phyloP scores from a whole-genome alignment of 306 rosid genomes.

The Dryas octopetala region DNA sequence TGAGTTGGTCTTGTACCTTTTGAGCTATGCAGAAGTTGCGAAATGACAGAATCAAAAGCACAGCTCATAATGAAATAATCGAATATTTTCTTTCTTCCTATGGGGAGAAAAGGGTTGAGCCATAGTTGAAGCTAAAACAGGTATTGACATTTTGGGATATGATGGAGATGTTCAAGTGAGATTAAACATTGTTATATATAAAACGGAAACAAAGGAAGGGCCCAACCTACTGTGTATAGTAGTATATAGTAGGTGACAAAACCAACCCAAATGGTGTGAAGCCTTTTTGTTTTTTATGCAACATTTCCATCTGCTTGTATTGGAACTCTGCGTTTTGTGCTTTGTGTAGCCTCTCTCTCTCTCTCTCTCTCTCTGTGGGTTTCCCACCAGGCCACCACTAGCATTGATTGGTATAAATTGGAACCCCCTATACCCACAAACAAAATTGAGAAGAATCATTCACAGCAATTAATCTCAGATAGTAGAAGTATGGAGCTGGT shows the following conservation, averaged over 20 bases:
- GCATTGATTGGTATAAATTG: conserved; percentile 9
- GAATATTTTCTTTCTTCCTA: conserved; percentile 7
- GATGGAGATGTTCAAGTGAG: background rate
- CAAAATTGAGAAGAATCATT: conserved; percentile 7
- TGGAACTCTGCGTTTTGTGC: conserved; percentile 67
- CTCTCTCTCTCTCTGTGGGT: conserved; percentile 13
- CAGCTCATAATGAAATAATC: conserved; percentile 10
- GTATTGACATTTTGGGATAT: conserved; percentile 5
- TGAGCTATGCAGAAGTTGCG: conserved; percentile 13
- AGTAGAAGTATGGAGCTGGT: conserved; percentile 32
- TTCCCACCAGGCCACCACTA: conserved; percentile 22
- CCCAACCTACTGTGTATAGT: conserved; percentile 26
- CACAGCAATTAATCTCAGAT: background rate
- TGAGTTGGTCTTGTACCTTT: conserved; percentile 3
- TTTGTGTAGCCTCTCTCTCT: conserved; percentile 46
- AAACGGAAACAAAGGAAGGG: conserved; percentile 29
- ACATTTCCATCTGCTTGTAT: conserved; percentile 37
- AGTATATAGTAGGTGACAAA: conserved; percentile 38
- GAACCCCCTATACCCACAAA: conserved; percentile 8
- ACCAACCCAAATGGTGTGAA: conserved; percentile 52
- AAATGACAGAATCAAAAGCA: conserved; percentile 1
- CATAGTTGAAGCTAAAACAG: background rate
- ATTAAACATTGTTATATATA: conserved; percentile 21
- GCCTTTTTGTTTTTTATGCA: conserved; percentile 25
- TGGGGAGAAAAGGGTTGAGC: conserved; percentile 1